phyloP scores from a whole-genome alignment of 1,284 basidiomycete genomes.

The Ustilago xerochloae region DNA sequence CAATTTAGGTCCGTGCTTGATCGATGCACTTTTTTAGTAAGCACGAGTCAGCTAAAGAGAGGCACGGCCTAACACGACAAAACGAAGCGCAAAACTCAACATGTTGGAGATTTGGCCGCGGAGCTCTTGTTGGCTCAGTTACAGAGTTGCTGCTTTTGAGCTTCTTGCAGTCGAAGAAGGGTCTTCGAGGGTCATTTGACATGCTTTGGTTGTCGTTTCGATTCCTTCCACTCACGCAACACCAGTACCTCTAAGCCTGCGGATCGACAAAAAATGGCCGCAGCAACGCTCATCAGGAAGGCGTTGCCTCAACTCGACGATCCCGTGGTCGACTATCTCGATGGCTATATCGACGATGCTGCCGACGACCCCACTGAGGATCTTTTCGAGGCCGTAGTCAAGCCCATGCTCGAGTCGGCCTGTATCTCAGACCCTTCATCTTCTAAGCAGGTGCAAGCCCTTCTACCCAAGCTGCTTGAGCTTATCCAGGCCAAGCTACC shows the following conservation, averaged over 20 bases:
- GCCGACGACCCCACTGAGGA: conserved; percentile 69
- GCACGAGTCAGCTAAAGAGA: conserved; percentile 1
- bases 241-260: neutral
- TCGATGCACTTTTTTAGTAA: conserved; percentile 3
- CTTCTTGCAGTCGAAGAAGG: too few species aligned
- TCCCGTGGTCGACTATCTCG: conserved; percentile 89
- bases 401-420: conserved; percentile 65
- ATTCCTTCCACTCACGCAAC: neutral
- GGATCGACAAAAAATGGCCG: conserved; percentile 67
- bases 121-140: conserved; percentile 4
- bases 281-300: conserved; percentile 79
- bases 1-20: conserved; percentile 5
- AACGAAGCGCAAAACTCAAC: neutral
- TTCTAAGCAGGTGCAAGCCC: conserved; percentile 39
- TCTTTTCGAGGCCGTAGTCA: conserved; percentile 58
- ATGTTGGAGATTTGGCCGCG: neutral
- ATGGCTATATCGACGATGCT: conserved; percentile 91
- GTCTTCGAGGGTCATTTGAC: neutral
- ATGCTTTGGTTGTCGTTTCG: neutral
- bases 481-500: conserved; percentile 60
- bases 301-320: conserved; percentile 90
- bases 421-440: conserved; percentile 55
- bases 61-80: neutral
- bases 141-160: neutral
- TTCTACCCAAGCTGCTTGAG: conserved; percentile 53